These are phyloP conservation scores for Chaetomium fimeti DNA, from an alignment of 495 filamentous ascomycete genomes.

Conservation along the genomic window DNA sequence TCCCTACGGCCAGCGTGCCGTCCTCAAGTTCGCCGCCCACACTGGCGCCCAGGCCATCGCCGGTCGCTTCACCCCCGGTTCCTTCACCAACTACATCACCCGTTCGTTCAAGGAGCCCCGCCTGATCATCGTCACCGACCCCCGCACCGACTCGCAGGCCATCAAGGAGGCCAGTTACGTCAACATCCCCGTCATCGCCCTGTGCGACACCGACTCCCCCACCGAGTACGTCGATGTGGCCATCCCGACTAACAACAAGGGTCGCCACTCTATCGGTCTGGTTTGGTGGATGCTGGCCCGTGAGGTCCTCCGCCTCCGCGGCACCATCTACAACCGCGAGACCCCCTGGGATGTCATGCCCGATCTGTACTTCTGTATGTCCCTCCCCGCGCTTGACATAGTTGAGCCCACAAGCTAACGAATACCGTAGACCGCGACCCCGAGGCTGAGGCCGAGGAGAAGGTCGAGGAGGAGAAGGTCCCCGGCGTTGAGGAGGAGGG, in stretches of 20 bases:
- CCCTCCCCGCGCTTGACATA: neutral
- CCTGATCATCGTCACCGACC: constrained; percentile 98
- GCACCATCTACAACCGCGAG: constrained; percentile 90
- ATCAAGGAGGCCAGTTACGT: constrained; percentile 99
- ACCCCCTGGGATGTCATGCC: constrained; percentile 98
- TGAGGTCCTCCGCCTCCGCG: constrained; percentile 97
- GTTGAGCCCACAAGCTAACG: constrained; percentile 20
- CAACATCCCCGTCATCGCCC: constrained; percentile 99
- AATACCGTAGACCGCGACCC: constrained; percentile 78
- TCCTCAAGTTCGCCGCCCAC: constrained; percentile 97
- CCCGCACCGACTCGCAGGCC: constrained; percentile 98
- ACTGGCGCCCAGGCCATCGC: constrained; percentile 97
- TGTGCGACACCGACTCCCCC: constrained; percentile 98
- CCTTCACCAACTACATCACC: constrained; percentile 99
- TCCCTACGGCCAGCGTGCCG: constrained; percentile 98
- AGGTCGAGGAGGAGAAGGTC: constrained; percentile 66
- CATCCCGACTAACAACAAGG: constrained; percentile 99
- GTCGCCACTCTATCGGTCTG: constrained; percentile 94
- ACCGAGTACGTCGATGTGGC: constrained; percentile 99
- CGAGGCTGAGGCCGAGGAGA: constrained; percentile 96
- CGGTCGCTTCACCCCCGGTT: constrained; percentile 99
- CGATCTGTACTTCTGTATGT: constrained; percentile 95
- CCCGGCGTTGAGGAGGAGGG: constrained; percentile 83
- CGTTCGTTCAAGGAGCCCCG: constrained; percentile 99
- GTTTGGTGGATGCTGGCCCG: constrained; percentile 99